These are phyloP conservation scores for Kernera saxatilis DNA, from an alignment of 345 rosid species.

Conservation along the genomic window DNA sequence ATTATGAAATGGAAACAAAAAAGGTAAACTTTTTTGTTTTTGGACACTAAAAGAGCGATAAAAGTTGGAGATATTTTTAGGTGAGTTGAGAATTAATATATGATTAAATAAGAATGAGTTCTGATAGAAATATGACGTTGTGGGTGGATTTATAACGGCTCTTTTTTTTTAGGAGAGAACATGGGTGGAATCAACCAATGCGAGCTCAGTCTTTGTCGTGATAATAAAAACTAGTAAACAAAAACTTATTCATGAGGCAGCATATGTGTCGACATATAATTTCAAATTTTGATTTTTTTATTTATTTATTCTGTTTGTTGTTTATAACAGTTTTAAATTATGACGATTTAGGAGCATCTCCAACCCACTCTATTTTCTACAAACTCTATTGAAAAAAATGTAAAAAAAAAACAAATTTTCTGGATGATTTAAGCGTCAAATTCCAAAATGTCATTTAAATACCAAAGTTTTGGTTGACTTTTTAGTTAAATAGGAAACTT, in stretches of 20 bases:
- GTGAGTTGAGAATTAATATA: neutral
- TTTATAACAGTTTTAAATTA: too few species aligned
- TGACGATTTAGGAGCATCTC: too few species aligned
- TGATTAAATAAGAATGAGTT: neutral
- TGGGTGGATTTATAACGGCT: constrained; percentile 19
- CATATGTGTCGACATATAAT: too few species aligned
- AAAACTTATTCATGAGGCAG: neutral
- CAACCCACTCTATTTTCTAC: too few species aligned
- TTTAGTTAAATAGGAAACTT: too few species aligned
- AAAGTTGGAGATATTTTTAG: neutral
- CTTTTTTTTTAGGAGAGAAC: neutral
- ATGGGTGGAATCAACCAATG: neutral
- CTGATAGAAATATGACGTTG: neutral
- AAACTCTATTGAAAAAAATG: too few species aligned
- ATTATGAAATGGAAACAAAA: neutral
- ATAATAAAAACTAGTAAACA: neutral
- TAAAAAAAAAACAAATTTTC: too few species aligned
- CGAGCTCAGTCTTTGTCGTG: neutral
- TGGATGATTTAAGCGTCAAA: too few species aligned
- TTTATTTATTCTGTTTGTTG: too few species aligned
- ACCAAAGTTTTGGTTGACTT: too few species aligned
- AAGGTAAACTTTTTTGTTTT: neutral
- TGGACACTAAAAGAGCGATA: neutral
- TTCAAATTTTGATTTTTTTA: too few species aligned
- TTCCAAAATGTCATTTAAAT: too few species aligned